Evolutionary conservation across 1,139 yeast species (phyloP).

Genomic region (Suhomyces bribrorum): DNA sequence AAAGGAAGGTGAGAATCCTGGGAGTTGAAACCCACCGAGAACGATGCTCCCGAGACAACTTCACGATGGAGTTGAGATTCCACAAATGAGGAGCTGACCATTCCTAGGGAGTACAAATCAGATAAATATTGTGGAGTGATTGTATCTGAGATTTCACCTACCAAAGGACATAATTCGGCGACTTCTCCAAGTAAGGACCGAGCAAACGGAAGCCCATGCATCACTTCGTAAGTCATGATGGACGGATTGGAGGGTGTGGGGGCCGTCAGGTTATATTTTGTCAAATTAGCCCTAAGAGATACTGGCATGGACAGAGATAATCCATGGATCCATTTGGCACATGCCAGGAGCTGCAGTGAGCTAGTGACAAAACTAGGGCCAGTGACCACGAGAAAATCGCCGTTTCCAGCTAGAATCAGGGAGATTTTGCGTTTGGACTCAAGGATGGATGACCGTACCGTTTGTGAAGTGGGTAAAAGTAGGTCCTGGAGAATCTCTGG

Average conservation of each 20-base stretch:
- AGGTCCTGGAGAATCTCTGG: conserved; percentile 49
- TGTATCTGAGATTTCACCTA: conserved; percentile 45
- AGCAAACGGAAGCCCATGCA: conserved; percentile 42
- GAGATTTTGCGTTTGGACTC: conserved; percentile 20
- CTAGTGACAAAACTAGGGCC: conserved; percentile 40
- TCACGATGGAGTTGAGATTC: conserved; percentile 52
- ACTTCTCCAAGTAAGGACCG: conserved; percentile 38
- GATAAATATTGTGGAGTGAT: conserved; percentile 49
- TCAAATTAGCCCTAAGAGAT: conserved; percentile 35
- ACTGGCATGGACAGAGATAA: conserved; percentile 10
- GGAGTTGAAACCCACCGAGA: conserved; percentile 44
- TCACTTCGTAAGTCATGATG: conserved; percentile 36
- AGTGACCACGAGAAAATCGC: conserved; percentile 33
- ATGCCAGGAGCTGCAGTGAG: conserved; percentile 35
- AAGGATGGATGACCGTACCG: conserved; percentile 30
- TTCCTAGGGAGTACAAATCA: conserved; percentile 43
- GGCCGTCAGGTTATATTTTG: conserved; percentile 24
- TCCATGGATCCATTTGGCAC: conserved; percentile 42
- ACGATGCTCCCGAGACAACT: conserved; percentile 46
- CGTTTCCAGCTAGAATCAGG: conserved; percentile 15
- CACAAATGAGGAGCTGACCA: conserved; percentile 35
- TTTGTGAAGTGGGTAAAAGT: conserved; percentile 35
- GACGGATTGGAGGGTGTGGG: conserved; percentile 16
- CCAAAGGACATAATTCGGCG: conserved; percentile 39
- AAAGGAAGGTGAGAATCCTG: conserved; percentile 23